Evolutionary conservation across 257 asterid species (phyloP).

Genomic region (Phtheirospermum japonicum): DNA sequence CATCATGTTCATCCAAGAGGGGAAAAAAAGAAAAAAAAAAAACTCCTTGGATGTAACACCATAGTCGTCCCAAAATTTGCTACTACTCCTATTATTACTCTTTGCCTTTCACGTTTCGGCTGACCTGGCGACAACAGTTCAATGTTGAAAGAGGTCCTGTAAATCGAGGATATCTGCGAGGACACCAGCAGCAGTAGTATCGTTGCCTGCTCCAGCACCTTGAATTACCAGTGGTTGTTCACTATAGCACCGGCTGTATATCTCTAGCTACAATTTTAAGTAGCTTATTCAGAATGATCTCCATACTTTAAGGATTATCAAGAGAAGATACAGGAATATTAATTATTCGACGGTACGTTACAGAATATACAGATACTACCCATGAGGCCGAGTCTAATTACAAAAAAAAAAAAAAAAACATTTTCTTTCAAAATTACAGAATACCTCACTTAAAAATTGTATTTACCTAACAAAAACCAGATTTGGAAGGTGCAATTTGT

Average conservation of each 20-base stretch:
- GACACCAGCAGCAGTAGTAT: constrained; percentile 90
- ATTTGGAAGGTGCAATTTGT: not conserved
- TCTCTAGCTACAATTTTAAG: constrained; percentile 58
- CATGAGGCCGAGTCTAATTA: constrained; percentile 56
- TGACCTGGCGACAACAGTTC: constrained; percentile 8
- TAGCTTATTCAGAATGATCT: not conserved
- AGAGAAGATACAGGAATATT: no score
- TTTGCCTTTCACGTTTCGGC: no score
- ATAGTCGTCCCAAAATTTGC: no score
- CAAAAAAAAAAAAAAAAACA: no score
- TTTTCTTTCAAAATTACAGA: constrained; percentile 59
- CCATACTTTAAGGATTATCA: constrained; percentile 15
- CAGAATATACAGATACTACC: not conserved
- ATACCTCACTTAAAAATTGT: not conserved
- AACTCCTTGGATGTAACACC: no score
- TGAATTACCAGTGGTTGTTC: constrained; percentile 79
- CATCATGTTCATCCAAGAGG: no score
- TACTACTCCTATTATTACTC: no score
- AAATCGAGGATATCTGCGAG: constrained; percentile 87
- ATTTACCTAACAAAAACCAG: not conserved
- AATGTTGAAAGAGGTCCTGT: constrained; percentile 59
- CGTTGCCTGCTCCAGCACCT: constrained; percentile 96
- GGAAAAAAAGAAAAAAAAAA: no score
- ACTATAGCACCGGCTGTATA: constrained; percentile 74
- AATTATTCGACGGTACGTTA: no score